A percentile compares a stretch with the other conserved stretches of the same genome.
Evolutionary conservation across 306 rosid species (phyloP).

Genomic region (Trifolium pratense): DNA sequence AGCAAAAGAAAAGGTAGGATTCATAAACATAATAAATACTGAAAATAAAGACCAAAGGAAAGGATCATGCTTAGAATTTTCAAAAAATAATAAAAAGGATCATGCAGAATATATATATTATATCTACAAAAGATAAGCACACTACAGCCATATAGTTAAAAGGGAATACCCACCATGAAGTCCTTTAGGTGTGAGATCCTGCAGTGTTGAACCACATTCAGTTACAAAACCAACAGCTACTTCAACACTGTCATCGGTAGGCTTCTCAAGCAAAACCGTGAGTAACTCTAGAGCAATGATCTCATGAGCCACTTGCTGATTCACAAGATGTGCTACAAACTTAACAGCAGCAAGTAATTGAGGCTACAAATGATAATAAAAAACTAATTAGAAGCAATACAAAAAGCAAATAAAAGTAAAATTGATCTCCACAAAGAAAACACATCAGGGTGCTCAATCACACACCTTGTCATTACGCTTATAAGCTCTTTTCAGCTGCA

Average conservation of each 20-base stretch:
- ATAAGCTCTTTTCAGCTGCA: constrained; percentile 91
- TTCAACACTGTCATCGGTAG: constrained; percentile 94
- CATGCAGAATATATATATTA: too few relatives aligned
- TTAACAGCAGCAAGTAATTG: constrained; percentile 96
- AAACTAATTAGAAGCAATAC: constrained; percentile 8
- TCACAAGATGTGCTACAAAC: constrained; percentile 89
- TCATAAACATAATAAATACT: neutral
- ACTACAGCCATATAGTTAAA: constrained; percentile 32
- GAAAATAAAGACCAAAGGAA: neutral
- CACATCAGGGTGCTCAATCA: neutral
- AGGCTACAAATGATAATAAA: constrained; percentile 59
- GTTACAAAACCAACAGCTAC: constrained; percentile 98
- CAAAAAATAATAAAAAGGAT: too few relatives aligned
- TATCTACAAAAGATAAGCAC: constrained; percentile 19
- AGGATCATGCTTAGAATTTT: too few relatives aligned
- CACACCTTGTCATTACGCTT: constrained; percentile 92
- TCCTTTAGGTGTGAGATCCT: constrained; percentile 89
- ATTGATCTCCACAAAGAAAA: neutral
- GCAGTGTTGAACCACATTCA: constrained; percentile 85
- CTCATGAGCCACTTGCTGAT: constrained; percentile 94
- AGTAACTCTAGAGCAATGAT: constrained; percentile 89
- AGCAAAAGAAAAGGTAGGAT: neutral
- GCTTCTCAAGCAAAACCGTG: constrained; percentile 87
- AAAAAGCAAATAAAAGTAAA: neutral
- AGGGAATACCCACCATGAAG: constrained; percentile 75